phyloP scores from a whole-genome alignment of 2,329 filamentous ascomycete species.

The Colletotrichum theobromicola region DNA sequence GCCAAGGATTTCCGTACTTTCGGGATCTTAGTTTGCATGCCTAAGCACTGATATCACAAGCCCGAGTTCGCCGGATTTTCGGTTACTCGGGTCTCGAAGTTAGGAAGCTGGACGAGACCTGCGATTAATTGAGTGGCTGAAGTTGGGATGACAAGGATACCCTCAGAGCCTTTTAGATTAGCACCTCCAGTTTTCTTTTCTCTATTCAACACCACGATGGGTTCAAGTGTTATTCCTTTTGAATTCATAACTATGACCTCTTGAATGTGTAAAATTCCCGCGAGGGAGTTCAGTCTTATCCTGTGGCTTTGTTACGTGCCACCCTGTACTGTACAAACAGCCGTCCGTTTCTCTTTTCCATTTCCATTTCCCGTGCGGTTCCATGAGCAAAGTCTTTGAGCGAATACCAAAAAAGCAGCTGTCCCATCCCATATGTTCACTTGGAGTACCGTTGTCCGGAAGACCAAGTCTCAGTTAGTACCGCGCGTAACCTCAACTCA shows the following conservation, averaged over 20 bases:
- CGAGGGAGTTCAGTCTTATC: background rate
- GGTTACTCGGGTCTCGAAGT: background rate
- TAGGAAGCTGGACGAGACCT: background rate
- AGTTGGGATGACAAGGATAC: background rate
- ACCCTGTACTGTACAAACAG: background rate
- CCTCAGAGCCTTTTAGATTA: background rate
- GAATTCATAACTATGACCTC: background rate
- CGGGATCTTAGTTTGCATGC: background rate
- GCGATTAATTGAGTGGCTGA: background rate
- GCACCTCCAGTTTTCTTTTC: background rate
- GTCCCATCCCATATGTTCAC: background rate
- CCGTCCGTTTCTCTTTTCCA: background rate
- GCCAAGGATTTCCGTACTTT: background rate
- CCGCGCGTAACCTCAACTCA: background rate
- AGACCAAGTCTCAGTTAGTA: background rate
- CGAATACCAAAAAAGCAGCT: background rate
- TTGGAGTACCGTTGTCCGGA: background rate
- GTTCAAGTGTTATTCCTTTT: background rate
- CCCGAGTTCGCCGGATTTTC: background rate
- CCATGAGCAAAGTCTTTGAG: background rate
- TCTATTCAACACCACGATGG: background rate
- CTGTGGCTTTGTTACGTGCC: background rate
- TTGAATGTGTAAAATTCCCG: background rate
- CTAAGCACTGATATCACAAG: background rate
- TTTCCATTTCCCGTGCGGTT: background rate